Conservation (phyloP, 306 rosid species). For the Rosa rugosa region DNA sequence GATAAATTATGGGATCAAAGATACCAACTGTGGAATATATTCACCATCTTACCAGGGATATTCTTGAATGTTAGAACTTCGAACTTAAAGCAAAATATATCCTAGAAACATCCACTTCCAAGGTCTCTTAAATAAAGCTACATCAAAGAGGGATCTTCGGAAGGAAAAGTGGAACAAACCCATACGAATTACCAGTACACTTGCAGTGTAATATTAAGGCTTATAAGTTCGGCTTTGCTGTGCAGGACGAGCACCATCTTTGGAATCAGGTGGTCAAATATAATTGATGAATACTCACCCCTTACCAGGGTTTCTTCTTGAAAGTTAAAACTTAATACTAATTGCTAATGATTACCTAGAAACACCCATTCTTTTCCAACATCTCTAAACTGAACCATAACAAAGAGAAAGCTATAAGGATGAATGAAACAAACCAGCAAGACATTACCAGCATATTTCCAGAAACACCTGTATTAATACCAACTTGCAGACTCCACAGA, state of each 20-base stretch:
- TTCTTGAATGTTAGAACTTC: constrained; percentile 36
- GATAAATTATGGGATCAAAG: constrained; percentile 34
- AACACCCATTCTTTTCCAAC: constrained; percentile 36
- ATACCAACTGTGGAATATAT: constrained; percentile 32
- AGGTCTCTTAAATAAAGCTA: constrained; percentile 43
- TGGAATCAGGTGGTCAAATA: constrained; percentile 38
- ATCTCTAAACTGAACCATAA: constrained; percentile 16
- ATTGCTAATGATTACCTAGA: constrained; percentile 28
- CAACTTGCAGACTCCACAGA: constrained; percentile 26
- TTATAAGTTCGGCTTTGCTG: constrained; percentile 38
- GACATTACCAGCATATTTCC: constrained; percentile 17
- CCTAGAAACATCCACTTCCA: constrained; percentile 46
- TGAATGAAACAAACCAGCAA: constrained; percentile 16
- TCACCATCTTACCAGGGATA: constrained; percentile 72
- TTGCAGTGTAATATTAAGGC: constrained; percentile 26
- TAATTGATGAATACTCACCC: constrained; percentile 39
- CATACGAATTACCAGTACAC: constrained; percentile 31
- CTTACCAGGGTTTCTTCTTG: constrained; percentile 64
- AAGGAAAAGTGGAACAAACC: constrained; percentile 43
- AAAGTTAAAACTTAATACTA: constrained; percentile 34
- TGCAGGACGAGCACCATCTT: constrained; percentile 55
- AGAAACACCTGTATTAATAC: constrained; percentile 24
- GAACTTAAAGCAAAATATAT: constrained; percentile 16
- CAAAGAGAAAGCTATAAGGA: not conserved
- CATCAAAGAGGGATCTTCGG: constrained; percentile 20